These are phyloP conservation scores for Hymenoscyphus fraxineus DNA, from an alignment of 2,329 filamentous ascomycete genomes.

Conservation along the genomic window DNA sequence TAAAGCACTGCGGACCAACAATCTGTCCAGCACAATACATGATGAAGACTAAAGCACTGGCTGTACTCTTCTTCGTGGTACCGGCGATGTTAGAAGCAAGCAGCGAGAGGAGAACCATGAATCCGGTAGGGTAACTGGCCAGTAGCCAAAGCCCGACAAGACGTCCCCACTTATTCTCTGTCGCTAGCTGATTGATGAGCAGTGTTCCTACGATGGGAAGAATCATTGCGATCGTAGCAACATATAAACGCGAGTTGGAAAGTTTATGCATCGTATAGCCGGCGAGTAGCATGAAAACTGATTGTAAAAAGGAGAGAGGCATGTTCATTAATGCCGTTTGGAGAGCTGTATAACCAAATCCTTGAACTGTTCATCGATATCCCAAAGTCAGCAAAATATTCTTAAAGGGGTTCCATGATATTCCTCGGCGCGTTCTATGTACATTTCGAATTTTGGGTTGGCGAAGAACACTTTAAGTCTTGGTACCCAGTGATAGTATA, in stretches of 20 bases:
- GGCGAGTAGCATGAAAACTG: constrained; percentile 21
- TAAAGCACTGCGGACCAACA: constrained; percentile 21
- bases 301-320: constrained; percentile 37
- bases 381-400: not conserved
- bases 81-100: constrained; percentile 61
- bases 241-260: constrained; percentile 30
- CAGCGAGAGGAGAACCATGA: constrained; percentile 42
- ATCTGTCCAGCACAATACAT: constrained; percentile 30
- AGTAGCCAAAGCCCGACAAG: constrained; percentile 35
- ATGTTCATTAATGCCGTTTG: constrained; percentile 49
- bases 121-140: constrained; percentile 33
- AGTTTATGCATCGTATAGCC: constrained; percentile 24
- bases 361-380: constrained; percentile 24
- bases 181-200: constrained; percentile 32
- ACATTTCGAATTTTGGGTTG: no score
- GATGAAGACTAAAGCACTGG: constrained; percentile 26
- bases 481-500: no score
- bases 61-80: constrained; percentile 36
- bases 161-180: constrained; percentile 32
- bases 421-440: no score
- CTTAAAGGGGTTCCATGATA: not conserved
- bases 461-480: no score
- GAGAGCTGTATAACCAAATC: constrained; percentile 37
- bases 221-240: constrained; percentile 33
- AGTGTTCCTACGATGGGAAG: constrained; percentile 32